Evolutionary conservation across 352 stramenopile species (phyloP).

Genomic region (Phytophthora ramorum): DNA sequence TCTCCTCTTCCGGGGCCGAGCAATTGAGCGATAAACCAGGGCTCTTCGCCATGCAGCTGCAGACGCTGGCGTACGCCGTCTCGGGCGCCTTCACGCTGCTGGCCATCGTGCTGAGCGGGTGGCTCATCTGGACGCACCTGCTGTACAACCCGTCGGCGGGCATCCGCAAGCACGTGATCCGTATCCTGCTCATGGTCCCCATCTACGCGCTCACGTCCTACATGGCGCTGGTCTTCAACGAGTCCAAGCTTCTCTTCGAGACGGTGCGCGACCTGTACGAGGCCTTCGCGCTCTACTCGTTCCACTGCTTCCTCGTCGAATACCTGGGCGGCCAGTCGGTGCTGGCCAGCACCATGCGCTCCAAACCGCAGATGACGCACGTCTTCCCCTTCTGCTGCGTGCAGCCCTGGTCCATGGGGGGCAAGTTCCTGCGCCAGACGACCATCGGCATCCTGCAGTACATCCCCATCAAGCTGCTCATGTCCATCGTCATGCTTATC

Average conservation of each 20-base stretch:
- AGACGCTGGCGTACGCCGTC: slow-evolving; percentile 90
- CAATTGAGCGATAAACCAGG: slow-evolving; percentile 17
- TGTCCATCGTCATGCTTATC: slow-evolving; percentile 89
- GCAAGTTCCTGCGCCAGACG: slow-evolving; percentile 93
- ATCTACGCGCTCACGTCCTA: slow-evolving; percentile 94
- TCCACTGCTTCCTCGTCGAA: slow-evolving; percentile 93
- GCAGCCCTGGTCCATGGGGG: slow-evolving; percentile 90
- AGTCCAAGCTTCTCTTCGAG: slow-evolving; percentile 91
- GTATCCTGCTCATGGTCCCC: slow-evolving; percentile 95
- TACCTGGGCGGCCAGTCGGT: slow-evolving; percentile 88
- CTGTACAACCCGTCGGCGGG: slow-evolving; percentile 83
- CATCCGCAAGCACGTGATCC: slow-evolving; percentile 93
- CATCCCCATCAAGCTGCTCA: slow-evolving; percentile 90
- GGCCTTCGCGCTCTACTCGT: slow-evolving; percentile 94
- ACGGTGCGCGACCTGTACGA: slow-evolving; percentile 94
- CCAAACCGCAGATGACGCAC: slow-evolving; percentile 86
- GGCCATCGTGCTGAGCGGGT: slow-evolving; percentile 81
- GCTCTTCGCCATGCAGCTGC: slow-evolving; percentile 71
- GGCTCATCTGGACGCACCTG: slow-evolving; percentile 91
- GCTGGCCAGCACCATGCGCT: slow-evolving; percentile 84
- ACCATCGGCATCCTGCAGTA: slow-evolving; percentile 95
- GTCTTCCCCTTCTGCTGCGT: slow-evolving; percentile 89
- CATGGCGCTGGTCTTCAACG: slow-evolving; percentile 90
- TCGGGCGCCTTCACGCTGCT: slow-evolving; percentile 89
- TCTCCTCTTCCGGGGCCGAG: neutral